phyloP scores from a whole-genome alignment of 208 protist species.

The Trypanosoma scelopori region DNA sequence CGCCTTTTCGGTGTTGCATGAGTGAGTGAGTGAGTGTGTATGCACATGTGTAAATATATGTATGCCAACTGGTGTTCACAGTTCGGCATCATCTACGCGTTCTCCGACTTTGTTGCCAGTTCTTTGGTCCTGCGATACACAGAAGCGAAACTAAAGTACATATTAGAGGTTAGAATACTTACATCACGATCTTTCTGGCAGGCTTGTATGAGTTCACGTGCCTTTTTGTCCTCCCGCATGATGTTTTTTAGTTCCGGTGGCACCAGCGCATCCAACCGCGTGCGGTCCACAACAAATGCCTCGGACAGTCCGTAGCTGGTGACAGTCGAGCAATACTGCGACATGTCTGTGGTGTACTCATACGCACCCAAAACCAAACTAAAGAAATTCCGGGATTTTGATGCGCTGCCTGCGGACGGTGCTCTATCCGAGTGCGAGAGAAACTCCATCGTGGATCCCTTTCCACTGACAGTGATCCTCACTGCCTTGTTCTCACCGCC shows the following conservation, averaged over 20 bases:
- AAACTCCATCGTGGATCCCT: conserved; percentile 12
- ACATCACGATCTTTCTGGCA: conserved; percentile 55
- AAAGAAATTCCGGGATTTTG: conserved; percentile 9
- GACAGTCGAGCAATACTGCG: conserved; percentile 70
- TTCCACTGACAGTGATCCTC: conserved; percentile 23
- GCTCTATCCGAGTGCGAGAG: not conserved
- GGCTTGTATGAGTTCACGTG: conserved; percentile 46
- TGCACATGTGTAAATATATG: too few relatives aligned
- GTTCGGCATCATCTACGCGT: conserved; percentile 1
- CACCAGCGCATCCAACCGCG: conserved; percentile 50
- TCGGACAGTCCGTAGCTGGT: conserved; percentile 79
- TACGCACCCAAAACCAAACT: conserved; percentile 75
- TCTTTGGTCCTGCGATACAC: conserved; percentile 47
- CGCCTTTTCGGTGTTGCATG: too few relatives aligned
- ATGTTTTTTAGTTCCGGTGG: conserved; percentile 46
- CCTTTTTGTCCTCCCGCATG: conserved; percentile 41
- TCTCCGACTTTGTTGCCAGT: not conserved
- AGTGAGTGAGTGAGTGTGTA: too few relatives aligned
- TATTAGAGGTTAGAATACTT: conserved; percentile 36
- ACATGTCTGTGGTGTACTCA: conserved; percentile 58
- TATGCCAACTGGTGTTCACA: too few relatives aligned
- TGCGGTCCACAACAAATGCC: conserved; percentile 60
- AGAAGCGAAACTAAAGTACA: conserved; percentile 48
- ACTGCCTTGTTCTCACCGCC: conserved; percentile 49
- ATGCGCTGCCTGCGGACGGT: not conserved